These are phyloP conservation scores for Leucocoprinus birnbaumii DNA, from an alignment of 768 basidiomycete genomes.

Conservation along the genomic window DNA sequence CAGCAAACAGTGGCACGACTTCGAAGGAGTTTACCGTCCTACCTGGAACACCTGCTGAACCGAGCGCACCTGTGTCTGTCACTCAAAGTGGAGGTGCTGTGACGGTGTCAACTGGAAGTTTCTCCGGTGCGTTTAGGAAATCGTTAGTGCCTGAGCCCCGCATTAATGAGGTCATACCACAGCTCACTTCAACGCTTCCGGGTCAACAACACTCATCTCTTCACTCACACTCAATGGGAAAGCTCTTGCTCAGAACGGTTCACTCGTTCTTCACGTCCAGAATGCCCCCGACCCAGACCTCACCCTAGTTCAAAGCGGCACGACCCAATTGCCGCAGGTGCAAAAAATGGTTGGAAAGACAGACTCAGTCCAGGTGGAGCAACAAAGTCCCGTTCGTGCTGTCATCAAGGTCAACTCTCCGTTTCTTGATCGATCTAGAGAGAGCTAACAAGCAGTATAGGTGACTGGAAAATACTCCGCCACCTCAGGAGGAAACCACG, in stretches of 20 bases:
- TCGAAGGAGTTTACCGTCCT: slow-evolving; percentile 21
- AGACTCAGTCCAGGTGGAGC: slow-evolving; percentile 29
- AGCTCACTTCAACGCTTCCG: slow-evolving; percentile 30
- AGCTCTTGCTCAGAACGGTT: slow-evolving; percentile 24
- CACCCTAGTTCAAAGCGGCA: slow-evolving; percentile 10
- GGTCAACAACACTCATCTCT: slow-evolving; percentile 25
- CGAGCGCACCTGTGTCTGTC: slow-evolving; percentile 27
- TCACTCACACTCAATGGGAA: slow-evolving; percentile 26
- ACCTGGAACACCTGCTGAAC: slow-evolving; percentile 30
- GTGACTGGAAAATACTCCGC: slow-evolving; percentile 31
- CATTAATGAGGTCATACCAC: not conserved
- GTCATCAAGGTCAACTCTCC: slow-evolving; percentile 28
- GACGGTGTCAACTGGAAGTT: slow-evolving; percentile 30
- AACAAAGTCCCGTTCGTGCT: slow-evolving; percentile 32
- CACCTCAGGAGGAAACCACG: slow-evolving; percentile 23
- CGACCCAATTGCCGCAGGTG: slow-evolving; percentile 13
- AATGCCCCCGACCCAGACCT: slow-evolving; percentile 30
- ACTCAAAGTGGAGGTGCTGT: slow-evolving; percentile 18
- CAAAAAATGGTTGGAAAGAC: slow-evolving; percentile 21
- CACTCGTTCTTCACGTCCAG: slow-evolving; percentile 30
- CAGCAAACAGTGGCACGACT: slow-evolving; percentile 22
- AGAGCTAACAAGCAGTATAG: slow-evolving; percentile 13
- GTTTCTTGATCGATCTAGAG: not conserved
- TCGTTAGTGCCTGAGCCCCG: not conserved
- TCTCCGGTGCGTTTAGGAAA: slow-evolving; percentile 22